Base-by-base conservation (phyloP, 73 alveolate species). In the Breviolum minutum region DNA sequence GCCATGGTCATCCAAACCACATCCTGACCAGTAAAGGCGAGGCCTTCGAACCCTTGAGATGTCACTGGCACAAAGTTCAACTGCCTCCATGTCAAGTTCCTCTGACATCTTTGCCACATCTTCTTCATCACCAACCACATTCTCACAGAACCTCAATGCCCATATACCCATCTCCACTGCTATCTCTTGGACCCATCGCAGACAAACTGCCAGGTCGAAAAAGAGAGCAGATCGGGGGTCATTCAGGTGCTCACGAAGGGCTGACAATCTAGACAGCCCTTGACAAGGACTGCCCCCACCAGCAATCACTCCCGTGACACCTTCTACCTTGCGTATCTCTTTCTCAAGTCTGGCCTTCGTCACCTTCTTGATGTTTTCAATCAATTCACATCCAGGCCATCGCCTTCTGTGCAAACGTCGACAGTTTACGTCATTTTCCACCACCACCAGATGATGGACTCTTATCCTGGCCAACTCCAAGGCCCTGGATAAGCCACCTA, bases 201-300 rank as follows among this genome's bases (percentile, higher is more conserved):
- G 13, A 16, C 30, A 9, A 8, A 16, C 22, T 8, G 2, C 9
- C 40, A 11, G 14, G 9, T 30, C 48, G 48, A 5, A 80, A 30
- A 80, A 80, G 68, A 80, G 24, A 7, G 11, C 62, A 5, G 84
- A 74, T 6, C 84, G 54, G 6, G 6, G 26, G 62, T 74, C 84
- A 8, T 26, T 20, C 84, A 74, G 7, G 84, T 74, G 84, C 84
- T 74, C 17, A 7, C 84, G 60, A 4, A n/a, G 9, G 62, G 26
- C 7, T 6, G 54, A 26, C 84, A 74, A 61, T 61, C 29, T 74
- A 5, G 84, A 74, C 60, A 74, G 62, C 16, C 84, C 84, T 19
- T 74, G 84, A n/a, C 84, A 74, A 26, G 84, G 84, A 22, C 62
- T 24, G 9, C 84, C 84, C 14, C 84, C 84, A 19, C 84, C 84